Base-by-base conservation (phyloP, 345 rosid species). In the Hevea brasiliensis region DNA sequence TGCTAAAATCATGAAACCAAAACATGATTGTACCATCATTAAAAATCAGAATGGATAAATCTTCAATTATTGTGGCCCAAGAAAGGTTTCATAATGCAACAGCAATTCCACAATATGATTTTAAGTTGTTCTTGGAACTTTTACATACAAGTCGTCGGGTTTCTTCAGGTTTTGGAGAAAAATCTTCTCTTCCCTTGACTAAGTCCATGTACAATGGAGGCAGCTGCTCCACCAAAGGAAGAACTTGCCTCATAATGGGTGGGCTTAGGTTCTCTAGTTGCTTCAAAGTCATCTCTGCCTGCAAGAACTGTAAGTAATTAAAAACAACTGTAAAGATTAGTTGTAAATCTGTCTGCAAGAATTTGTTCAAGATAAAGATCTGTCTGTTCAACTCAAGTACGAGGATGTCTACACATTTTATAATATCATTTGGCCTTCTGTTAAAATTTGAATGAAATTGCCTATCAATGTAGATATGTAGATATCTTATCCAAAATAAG, bases 151-250 rank as follows among this genome's bases (percentile, higher is more conserved):
- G 93, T 81, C 92, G 88, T 59, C 88, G 88, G 70, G 97, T 95
- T 85, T 95, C 98, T 86, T 92, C 99, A 53, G 99, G 99, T 82
- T 86, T 95, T 56, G 98, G 98, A 81, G 83, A 59, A 74, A 95
- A 95, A 7, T 92, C 99, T 87, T 95, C 98, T 85, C 96, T 89
- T 79, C 99, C 99, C 51, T 90, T 91, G 3, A 81, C 87, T 47
- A 95, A 87, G 88, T 95, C 98, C 96, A 87, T 90, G 86, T 92
- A 95, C 83, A 95, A 73, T 26, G 98, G 97, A 78, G 98, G 96
- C 55, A 95, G 90, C 85, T 95, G 99, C 84, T 95, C 97, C 47
- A 95, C 88, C 78, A 95, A 72, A 60, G 99, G 99, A 76, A 95
- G 84, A 78, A 86, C 95, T 83, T 95, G 99, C 88, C 91, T 95